Conservation (phyloP, 306 rosid genomes). For the Senna siamea region DNA sequence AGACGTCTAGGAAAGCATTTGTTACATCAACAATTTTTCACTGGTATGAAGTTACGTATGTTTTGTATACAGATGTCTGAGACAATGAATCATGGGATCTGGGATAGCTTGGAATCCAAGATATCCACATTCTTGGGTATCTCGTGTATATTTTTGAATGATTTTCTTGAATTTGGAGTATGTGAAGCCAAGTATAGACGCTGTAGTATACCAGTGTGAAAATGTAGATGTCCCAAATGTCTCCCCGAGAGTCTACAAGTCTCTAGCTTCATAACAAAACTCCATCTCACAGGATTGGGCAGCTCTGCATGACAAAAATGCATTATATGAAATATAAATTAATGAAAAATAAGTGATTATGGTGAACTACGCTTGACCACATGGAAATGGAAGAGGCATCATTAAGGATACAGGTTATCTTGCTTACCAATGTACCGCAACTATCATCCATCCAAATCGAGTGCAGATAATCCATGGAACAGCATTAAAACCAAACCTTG, state of each 20-base stretch:
- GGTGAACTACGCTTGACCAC: not conserved
- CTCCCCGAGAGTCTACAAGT: not conserved
- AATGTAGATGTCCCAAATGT: not conserved
- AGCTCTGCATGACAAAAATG: constrained; percentile 1
- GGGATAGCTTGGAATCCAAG: not conserved
- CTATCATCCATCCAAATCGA: not conserved
- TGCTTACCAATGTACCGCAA: constrained; percentile 8
- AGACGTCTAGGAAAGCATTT: not conserved
- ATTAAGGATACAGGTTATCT: not conserved
- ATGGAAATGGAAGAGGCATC: not conserved
- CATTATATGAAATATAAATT: not conserved
- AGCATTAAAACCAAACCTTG: constrained; percentile 22
- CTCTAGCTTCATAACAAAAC: constrained; percentile 21
- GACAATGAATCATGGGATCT: not conserved
- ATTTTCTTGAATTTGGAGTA: not conserved
- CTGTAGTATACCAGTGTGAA: not conserved
- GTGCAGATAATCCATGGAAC: not conserved
- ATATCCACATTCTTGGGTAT: not conserved
- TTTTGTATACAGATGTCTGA: not conserved
- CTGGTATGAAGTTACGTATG: not conserved
- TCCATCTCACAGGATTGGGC: not conserved
- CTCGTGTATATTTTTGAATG: not conserved
- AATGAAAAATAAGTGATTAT: not conserved
- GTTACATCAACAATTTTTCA: not conserved
- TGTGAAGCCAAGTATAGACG: not conserved